A percentile compares a stretch with the other conserved stretches of the same genome.
These are phyloP conservation scores for Amphicarpaea edgeworthii DNA, from an alignment of 306 rosid genomes.

Conservation along the genomic window DNA sequence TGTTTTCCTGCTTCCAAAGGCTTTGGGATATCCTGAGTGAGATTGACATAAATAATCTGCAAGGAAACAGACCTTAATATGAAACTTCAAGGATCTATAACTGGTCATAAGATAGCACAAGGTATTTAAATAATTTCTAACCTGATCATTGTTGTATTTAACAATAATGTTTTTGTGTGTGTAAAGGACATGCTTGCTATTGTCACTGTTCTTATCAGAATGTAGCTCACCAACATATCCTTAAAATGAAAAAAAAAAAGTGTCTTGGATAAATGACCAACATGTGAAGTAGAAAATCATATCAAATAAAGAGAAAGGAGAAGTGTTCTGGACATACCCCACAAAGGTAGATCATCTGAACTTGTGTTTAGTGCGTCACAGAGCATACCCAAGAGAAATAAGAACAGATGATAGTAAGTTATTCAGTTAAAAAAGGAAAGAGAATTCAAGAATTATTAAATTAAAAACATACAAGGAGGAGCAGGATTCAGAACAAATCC, in stretches of 20 bases:
- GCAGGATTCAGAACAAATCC: conserved; percentile 33
- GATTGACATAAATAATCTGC: conserved; percentile 94
- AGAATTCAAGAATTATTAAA: conserved; percentile 3
- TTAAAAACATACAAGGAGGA: conserved; percentile 17
- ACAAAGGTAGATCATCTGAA: conserved; percentile 97
- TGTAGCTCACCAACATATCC: conserved; percentile 95
- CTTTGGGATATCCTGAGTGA: conserved; percentile 86
- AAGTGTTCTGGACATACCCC: conserved; percentile 72
- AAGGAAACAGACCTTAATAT: conserved; percentile 40
- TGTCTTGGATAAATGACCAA: conserved; percentile 25
- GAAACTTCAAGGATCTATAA: conserved; percentile 37
- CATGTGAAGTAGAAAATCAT: conserved; percentile 32
- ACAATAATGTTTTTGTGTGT: conserved; percentile 83
- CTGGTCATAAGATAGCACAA: conserved; percentile 19
- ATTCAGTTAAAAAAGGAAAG: conserved; percentile 35
- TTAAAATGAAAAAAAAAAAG: conserved; percentile 47
- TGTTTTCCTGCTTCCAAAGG: conserved; percentile 73
- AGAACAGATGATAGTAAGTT: conserved; percentile 49
- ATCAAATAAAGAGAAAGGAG: conserved; percentile 33
- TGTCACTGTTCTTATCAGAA: conserved; percentile 84
- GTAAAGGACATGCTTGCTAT: conserved; percentile 84
- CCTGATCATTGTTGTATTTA: conserved; percentile 95
- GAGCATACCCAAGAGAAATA: conserved; percentile 45
- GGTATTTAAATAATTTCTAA: conserved; percentile 50
- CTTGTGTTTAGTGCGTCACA: conserved; percentile 50